phyloP scores from a whole-genome alignment of 192 early-diverging fungal species.

The Thoreauomyces humboldtii region DNA sequence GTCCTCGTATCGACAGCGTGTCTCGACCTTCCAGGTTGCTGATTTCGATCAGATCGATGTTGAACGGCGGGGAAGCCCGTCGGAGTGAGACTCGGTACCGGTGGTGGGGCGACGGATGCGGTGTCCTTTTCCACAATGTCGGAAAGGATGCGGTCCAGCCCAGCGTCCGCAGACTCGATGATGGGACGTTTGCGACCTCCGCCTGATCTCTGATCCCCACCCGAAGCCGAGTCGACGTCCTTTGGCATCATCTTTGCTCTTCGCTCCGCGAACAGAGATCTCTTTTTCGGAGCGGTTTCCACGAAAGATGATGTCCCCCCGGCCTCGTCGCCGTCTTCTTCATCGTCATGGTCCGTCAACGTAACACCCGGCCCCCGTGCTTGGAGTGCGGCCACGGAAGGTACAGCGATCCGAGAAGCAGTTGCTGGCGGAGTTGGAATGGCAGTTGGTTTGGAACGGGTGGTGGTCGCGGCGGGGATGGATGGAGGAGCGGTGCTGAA shows the following conservation, averaged over 20 bases:
- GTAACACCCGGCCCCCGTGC: background rate
- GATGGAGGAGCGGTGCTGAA: background rate
- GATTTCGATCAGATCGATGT: conserved; percentile 11
- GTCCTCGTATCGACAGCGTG: background rate
- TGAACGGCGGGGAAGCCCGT: conserved; percentile 28
- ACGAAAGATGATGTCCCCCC: no score
- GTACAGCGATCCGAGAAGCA: background rate
- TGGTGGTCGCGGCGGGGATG: background rate
- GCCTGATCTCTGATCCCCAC: background rate
- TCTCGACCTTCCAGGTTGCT: background rate
- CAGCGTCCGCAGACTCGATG: conserved; percentile 20
- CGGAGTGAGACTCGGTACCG: background rate
- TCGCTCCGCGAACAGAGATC: conserved; percentile 27
- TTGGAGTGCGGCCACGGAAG: background rate
- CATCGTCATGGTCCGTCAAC: conserved; percentile 1
- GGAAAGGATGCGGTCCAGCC: conserved; percentile 17
- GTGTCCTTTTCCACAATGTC: conserved; percentile 23
- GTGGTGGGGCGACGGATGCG: background rate
- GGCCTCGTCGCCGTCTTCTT: no score
- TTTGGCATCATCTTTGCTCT: conserved; percentile 1
- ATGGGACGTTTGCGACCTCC: background rate
- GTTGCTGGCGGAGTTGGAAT: no score
- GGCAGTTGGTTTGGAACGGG: no score
- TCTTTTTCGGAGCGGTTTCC: conserved; percentile 14
- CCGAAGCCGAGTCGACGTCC: background rate